Evolutionary conservation across 1,284 basidiomycete genomes (phyloP), one percentile per base, ranked within the genome.

Genomic region (Limonomyces culmigenus): DNA sequence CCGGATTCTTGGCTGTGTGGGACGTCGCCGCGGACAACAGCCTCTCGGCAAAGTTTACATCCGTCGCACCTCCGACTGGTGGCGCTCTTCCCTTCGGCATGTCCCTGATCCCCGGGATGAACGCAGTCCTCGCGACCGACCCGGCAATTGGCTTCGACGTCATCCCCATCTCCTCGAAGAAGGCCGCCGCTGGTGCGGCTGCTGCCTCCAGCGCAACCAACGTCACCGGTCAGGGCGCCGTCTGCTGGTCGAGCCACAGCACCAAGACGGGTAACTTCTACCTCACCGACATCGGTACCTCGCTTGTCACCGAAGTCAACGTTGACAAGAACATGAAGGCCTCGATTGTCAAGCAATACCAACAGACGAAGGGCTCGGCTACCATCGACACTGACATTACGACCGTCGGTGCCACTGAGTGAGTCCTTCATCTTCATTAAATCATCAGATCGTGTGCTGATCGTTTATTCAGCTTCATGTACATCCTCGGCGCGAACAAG

Each of bases 371-470:
- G 34, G 31, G 38, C 21, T 14, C 35, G 13, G 25, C 16, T 13
- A 59, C 58, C 18, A 58, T 65, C 32, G 63, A 65, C 44, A 56
- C 53, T 29, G 56, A 54, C 23, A 48, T 64, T 33, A 60, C 52
- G 5, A 49, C 54, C 1, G 45, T 64, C 35, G 49, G 50, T n/a
- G 44, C 45, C 3, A 57, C 57, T 13, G 62, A 64, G 60, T 65
- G 38, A 41, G 58, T 36, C 27, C n/a, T 21, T 29, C 27, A 29
- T 21, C n/a, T 18, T 13, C 20, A 15, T 25, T 19, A n/a, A 36
- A 16, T 27, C 5, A 13, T n/a, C n/a, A n/a, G n/a, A n/a, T n/a
- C 17, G 19, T 19, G 8, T 5, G 4, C 10, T 29, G 15, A 15
- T 18, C 12, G 8, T 5, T 13, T 16, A 14, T 14, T 17, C 25